Base-by-base conservation (phyloP, 441 rosid species). In the Pelargonium australe region DNA sequence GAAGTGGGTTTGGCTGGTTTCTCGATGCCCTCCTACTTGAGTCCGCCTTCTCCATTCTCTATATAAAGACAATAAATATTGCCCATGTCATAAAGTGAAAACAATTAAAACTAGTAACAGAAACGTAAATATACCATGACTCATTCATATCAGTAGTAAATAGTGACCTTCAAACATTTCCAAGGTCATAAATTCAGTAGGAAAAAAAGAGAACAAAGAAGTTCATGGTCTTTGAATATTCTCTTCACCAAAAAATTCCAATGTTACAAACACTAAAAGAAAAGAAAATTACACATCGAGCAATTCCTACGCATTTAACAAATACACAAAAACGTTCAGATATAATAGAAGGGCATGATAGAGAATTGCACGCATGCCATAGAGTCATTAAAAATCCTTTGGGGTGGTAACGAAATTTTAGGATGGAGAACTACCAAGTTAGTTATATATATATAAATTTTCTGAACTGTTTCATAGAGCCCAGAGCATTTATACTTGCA, bases 31-130 rank as follows among this genome's bases (percentile, higher is more conserved):
- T 86, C 83, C 97, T 82, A 80, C 96, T 95, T 4, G 98, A 88
- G 79, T 95, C 99, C 55, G 96, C 99, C 76, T 88, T 87, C 89
- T 95, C 99, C 99, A 95, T 95, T 78, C 85, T 87, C 99, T 95
- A 76, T 73, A 71, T 14, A 76, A 60, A 13, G 51, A 66, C n/a
- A 65, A 8, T 37, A 63, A 10, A 41, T 7, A 73, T 31, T 43
- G 51, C 19, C 14, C 25, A 9, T 8, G 11, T 13, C 49, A 40
- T 45, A 9, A 8, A 45, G 53, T 45, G 53, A 45, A 45, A 45
- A 9, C 2, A 3, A 45, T 9, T 7, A 8, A 45, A 13, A 12
- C 1, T 9, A 45, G 2, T 9, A 45, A 45, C 12, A 45, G 53
- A 45, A 45, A 45, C 2, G 13, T 45, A 45, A 8, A 7, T 45